Evolutionary conservation across 2,329 filamentous ascomycete species (phyloP).

Genomic region (Cryphonectria radicalis): DNA sequence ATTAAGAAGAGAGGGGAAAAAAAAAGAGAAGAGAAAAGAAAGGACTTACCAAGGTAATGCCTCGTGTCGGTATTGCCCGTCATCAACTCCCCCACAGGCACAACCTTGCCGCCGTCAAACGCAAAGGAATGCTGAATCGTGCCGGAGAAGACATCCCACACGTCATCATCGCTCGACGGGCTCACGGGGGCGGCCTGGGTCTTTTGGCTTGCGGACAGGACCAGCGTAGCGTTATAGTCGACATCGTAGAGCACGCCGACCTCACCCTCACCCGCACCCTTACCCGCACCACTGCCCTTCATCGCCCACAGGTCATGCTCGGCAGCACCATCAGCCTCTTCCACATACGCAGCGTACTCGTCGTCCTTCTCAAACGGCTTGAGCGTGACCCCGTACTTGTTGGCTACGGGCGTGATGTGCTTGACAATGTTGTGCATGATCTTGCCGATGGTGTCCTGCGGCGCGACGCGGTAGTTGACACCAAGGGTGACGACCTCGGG

Average conservation of each 20-base stretch:
- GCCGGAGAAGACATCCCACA: slow-evolving; percentile 39
- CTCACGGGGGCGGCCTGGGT: slow-evolving; percentile 43
- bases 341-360: slow-evolving; percentile 35
- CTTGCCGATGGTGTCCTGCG: slow-evolving; percentile 53
- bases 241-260: slow-evolving; percentile 41
- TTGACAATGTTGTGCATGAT: slow-evolving; percentile 51
- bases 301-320: background rate
- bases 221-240: slow-evolving; percentile 47
- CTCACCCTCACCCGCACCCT: slow-evolving; percentile 6
- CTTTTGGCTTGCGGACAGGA: slow-evolving; percentile 40
- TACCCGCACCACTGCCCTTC: background rate
- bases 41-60: slow-evolving; percentile 38
- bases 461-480: slow-evolving; percentile 62
- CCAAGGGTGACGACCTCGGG: slow-evolving; percentile 57
- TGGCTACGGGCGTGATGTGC: slow-evolving; percentile 50
- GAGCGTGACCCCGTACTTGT: slow-evolving; percentile 53
- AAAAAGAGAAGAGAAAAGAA: too few relatives aligned
- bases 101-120: slow-evolving; percentile 41
- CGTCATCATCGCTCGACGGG: slow-evolving; percentile 35
- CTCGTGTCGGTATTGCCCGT: slow-evolving; percentile 44
- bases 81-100: slow-evolving; percentile 43
- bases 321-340: background rate
- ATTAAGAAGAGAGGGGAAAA: too few relatives aligned
- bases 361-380: slow-evolving; percentile 50
- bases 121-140: slow-evolving; percentile 38